Percentiles rank a stretch among this genome's conserved stretches.
Conservation (phyloP, 176 grass and related monocot genomes). For the Rhynchospora tenuis region DNA sequence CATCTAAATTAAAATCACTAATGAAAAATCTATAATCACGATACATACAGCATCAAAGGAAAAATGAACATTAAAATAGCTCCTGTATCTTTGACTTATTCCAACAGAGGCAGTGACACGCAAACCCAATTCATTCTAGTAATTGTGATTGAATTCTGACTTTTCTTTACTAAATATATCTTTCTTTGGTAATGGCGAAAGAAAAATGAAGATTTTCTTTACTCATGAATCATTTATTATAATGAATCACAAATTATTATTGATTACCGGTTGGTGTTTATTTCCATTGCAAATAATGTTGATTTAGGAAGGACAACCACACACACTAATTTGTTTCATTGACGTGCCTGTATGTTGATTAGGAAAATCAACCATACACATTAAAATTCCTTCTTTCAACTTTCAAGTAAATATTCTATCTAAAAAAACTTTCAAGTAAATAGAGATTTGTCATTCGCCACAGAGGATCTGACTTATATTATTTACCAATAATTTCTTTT, state of each 20-base stretch:
- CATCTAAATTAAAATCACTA: too few relatives aligned
- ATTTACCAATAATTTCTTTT: background rate
- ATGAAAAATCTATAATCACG: too few relatives aligned
- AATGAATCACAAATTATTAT: background rate
- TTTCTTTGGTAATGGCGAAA: background rate
- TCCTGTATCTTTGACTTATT: too few relatives aligned
- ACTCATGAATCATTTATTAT: background rate
- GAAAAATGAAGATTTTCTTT: background rate
- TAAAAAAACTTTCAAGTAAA: background rate
- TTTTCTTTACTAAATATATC: background rate
- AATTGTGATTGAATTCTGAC: background rate
- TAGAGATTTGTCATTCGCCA: background rate
- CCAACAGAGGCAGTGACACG: background rate
- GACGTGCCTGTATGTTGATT: background rate
- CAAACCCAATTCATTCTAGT: background rate
- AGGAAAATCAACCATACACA: background rate
- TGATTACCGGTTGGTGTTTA: background rate
- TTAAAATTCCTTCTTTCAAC: background rate
- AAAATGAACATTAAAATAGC: background rate
- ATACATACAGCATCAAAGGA: too few relatives aligned
- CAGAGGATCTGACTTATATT: background rate
- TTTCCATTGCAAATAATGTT: background rate
- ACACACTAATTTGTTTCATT: background rate
- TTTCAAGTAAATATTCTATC: background rate
- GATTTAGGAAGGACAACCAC: background rate